Percentiles rank a stretch among this genome's conserved stretches.
These are phyloP conservation scores for Brassica hybrid DNA, from an alignment of 441 rosid species.

Conservation along the genomic window DNA sequence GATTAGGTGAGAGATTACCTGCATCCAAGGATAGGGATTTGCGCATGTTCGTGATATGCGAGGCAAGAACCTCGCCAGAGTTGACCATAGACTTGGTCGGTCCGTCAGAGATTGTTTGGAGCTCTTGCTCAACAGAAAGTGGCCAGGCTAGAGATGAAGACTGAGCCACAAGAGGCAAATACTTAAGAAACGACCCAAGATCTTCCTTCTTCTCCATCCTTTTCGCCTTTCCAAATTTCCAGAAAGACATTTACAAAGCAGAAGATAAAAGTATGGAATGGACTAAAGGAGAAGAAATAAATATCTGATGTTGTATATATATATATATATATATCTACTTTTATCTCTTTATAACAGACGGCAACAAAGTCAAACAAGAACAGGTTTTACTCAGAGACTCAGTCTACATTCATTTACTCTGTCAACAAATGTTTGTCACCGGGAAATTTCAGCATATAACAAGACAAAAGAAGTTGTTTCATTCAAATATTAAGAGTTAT, in stretches of 20 bases:
- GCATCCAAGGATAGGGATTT: slow-evolving; percentile 49
- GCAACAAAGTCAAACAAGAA: slow-evolving; percentile 28
- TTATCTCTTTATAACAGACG: neutral
- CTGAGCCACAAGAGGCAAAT: slow-evolving; percentile 57
- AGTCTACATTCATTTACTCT: slow-evolving; percentile 20
- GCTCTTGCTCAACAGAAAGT: slow-evolving; percentile 54
- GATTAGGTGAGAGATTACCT: slow-evolving; percentile 47
- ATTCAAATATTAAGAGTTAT: too few species aligned
- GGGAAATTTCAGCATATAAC: slow-evolving; percentile 6
- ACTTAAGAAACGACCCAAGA: slow-evolving; percentile 52
- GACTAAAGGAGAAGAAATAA: neutral
- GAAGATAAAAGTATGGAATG: slow-evolving; percentile 10
- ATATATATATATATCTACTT: too few species aligned
- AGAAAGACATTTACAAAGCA: slow-evolving; percentile 12
- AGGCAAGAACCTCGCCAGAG: slow-evolving; percentile 63
- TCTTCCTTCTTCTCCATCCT: slow-evolving; percentile 56
- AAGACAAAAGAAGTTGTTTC: neutral
- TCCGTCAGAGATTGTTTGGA: slow-evolving; percentile 58
- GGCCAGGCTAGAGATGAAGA: slow-evolving; percentile 68
- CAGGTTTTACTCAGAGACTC: slow-evolving; percentile 30
- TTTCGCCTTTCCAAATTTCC: slow-evolving; percentile 12
- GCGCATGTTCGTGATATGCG: slow-evolving; percentile 55
- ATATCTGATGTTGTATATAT: neutral
- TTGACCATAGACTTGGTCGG: slow-evolving; percentile 54
- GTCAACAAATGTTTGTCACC: neutral